Conservation (phyloP, 2,329 filamentous ascomycete species). For the Aspergillus ochraceoroseus region DNA sequence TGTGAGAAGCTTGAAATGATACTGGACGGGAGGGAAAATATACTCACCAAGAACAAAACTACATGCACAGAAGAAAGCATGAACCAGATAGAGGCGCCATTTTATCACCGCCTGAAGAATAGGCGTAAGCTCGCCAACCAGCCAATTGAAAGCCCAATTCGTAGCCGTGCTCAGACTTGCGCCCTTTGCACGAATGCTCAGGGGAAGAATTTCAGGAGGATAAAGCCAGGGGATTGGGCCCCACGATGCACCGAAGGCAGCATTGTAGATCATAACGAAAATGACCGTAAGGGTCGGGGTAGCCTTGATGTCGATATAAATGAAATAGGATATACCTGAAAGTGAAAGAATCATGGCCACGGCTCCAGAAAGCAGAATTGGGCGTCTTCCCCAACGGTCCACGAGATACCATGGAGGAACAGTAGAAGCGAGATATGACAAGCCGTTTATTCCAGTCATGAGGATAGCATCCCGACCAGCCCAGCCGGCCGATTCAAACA, state of each 20-base stretch:
- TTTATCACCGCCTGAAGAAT: conserved; percentile 85
- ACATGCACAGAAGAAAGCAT: conserved; percentile 92
- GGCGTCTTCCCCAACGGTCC: conserved; percentile 81
- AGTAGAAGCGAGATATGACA: conserved; percentile 85
- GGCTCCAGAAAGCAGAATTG: conserved; percentile 84
- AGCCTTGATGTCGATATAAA: conserved; percentile 70
- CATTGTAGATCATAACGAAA: conserved; percentile 98
- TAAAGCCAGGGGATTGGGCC: conserved; percentile 98
- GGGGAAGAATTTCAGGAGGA: conserved; percentile 93
- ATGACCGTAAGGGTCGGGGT: conserved; percentile 84
- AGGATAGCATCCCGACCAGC: conserved; percentile 80
- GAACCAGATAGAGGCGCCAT: conserved; percentile 90
- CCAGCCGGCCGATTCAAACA: conserved; percentile 98
- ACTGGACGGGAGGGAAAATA: conserved; percentile 1
- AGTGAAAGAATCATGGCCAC: conserved; percentile 84
- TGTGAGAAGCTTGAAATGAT: conserved; percentile 7
- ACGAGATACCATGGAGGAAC: conserved; percentile 97
- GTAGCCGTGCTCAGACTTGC: conserved; percentile 92
- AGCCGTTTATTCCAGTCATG: conserved; percentile 94
- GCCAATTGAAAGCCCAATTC: conserved; percentile 98
- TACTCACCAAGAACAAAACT: conserved; percentile 92
- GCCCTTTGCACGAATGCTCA: conserved; percentile 95
- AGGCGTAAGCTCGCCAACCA: conserved; percentile 92
- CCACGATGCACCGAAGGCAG: conserved; percentile 95
- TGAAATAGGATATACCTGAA: conserved; percentile 89